Conservation (phyloP, 352 stramenopile species). For the Globisporangium mamillatum region DNA sequence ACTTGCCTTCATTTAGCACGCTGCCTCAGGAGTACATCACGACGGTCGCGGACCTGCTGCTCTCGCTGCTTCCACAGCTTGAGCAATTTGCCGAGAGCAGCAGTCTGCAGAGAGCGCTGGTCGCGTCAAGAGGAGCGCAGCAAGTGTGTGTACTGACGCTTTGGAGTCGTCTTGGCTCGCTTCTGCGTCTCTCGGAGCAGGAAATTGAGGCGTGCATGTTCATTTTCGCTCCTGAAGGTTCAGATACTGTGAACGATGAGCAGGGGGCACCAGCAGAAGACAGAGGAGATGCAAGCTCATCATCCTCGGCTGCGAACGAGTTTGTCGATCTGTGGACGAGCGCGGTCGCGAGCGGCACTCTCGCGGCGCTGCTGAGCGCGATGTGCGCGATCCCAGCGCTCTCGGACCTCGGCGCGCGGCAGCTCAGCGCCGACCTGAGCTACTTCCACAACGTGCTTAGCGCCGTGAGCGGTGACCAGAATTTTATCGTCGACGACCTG, state of each 20-base stretch:
- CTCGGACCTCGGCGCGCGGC: slow-evolving; percentile 49
- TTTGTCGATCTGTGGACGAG: slow-evolving; percentile 83
- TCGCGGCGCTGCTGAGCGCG: slow-evolving; percentile 49
- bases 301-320: slow-evolving; percentile 23
- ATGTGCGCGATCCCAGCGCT: slow-evolving; percentile 60
- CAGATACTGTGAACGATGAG: slow-evolving; percentile 10
- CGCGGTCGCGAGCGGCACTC: slow-evolving; percentile 56
- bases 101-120: slow-evolving; percentile 49
- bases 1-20: slow-evolving; percentile 73
- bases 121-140: slow-evolving; percentile 50
- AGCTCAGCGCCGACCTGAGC: slow-evolving; percentile 64
- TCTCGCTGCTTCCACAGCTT: slow-evolving; percentile 77
- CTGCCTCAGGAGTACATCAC: slow-evolving; percentile 87
- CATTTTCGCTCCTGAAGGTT: slow-evolving; percentile 30
- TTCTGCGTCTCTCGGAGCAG: slow-evolving; percentile 37
- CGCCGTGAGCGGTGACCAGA: slow-evolving; percentile 56
- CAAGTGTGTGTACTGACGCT: slow-evolving; percentile 44
- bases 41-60: slow-evolving; percentile 64
- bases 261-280: background rate
- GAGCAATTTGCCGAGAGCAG: slow-evolving; percentile 79
- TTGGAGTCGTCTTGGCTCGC: slow-evolving; percentile 48
- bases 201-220: slow-evolving; percentile 47
- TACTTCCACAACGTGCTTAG: slow-evolving; percentile 84
- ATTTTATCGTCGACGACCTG: slow-evolving; percentile 54
- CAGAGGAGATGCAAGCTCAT: slow-evolving; percentile 13